A percentile compares a stretch with the other conserved stretches of the same genome.
Conservation (phyloP, 2,329 filamentous ascomycete species). For the Anthostomella pinea region DNA sequence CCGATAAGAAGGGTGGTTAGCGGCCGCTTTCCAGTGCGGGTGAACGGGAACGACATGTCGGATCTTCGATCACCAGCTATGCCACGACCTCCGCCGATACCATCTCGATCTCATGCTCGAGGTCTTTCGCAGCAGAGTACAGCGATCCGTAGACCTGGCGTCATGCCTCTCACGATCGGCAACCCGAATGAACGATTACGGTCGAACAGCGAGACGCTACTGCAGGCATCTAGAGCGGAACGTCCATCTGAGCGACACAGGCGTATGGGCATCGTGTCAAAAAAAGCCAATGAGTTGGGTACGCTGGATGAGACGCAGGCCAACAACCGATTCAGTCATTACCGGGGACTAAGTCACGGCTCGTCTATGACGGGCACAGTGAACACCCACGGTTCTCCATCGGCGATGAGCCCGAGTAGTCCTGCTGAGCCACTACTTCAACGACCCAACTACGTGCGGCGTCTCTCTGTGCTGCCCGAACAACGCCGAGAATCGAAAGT, state of each 20-base stretch:
- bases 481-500: constrained; percentile 60
- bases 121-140: constrained; percentile 67
- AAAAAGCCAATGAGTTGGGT: constrained; percentile 57
- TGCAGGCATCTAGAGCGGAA: constrained; percentile 48
- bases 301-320: constrained; percentile 61
- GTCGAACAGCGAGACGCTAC: constrained; percentile 62
- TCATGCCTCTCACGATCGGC: constrained; percentile 68
- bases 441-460: constrained; percentile 61
- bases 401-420: constrained; percentile 56
- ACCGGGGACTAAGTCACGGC: constrained; percentile 64
- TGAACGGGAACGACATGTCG: constrained; percentile 68
- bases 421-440: constrained; percentile 56
- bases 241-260: constrained; percentile 54
- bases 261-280: constrained; percentile 63
- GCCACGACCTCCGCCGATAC: constrained; percentile 71
- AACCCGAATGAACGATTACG: constrained; percentile 66
- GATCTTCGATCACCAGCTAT: constrained; percentile 67
- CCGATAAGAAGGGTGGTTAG: constrained; percentile 61
- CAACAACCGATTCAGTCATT: constrained; percentile 66
- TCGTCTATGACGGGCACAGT: constrained; percentile 60
- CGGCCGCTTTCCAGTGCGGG: constrained; percentile 66
- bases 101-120: constrained; percentile 76
- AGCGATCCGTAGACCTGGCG: constrained; percentile 63
- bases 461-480: constrained; percentile 62
- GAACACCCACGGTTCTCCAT: constrained; percentile 33